Percentiles rank a stretch among this genome's conserved stretches.
These are phyloP conservation scores for Chaetomiaceae sp. DNA, from an alignment of 2,329 filamentous ascomycete species.

Conservation along the genomic window DNA sequence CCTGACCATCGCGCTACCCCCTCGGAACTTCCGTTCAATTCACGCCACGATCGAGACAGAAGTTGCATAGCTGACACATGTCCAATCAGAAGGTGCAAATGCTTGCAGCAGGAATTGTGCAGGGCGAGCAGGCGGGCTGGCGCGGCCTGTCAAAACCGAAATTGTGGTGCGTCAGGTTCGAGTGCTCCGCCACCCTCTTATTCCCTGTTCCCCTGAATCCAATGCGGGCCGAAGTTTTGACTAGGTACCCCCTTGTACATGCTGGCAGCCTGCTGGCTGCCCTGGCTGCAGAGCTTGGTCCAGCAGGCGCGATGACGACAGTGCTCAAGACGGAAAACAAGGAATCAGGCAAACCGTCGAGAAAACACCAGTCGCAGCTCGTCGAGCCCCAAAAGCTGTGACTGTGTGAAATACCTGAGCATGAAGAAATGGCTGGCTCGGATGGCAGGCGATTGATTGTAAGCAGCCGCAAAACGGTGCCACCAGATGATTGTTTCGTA, in stretches of 20 bases:
- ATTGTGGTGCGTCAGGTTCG: constrained; percentile 24
- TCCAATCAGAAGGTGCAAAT: constrained; percentile 3
- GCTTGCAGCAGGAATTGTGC: background rate
- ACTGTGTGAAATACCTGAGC: too few species aligned
- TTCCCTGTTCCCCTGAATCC: constrained; percentile 19
- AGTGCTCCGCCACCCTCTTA: constrained; percentile 23
- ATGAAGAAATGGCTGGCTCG: background rate
- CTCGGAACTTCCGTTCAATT: constrained; percentile 12
- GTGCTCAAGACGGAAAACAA: background rate
- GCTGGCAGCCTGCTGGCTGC: constrained; percentile 1
- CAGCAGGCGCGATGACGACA: constrained; percentile 8
- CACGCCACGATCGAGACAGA: constrained; percentile 13
- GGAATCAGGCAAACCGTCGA: background rate
- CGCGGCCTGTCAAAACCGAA: constrained; percentile 17
- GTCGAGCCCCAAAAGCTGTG: background rate
- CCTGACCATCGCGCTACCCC: constrained; percentile 4
- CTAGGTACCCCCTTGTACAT: constrained; percentile 17
- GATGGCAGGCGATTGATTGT: too few species aligned
- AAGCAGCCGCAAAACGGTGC: too few species aligned
- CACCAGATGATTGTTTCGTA: background rate
- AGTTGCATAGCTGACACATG: background rate
- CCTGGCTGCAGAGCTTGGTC: constrained; percentile 8
- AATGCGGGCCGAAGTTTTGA: constrained; percentile 14
- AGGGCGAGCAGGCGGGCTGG: constrained; percentile 10
- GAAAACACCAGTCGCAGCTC: background rate